Evolutionary conservation across 1,284 basidiomycete species (phyloP).

Genomic region (Pterula multifida): DNA sequence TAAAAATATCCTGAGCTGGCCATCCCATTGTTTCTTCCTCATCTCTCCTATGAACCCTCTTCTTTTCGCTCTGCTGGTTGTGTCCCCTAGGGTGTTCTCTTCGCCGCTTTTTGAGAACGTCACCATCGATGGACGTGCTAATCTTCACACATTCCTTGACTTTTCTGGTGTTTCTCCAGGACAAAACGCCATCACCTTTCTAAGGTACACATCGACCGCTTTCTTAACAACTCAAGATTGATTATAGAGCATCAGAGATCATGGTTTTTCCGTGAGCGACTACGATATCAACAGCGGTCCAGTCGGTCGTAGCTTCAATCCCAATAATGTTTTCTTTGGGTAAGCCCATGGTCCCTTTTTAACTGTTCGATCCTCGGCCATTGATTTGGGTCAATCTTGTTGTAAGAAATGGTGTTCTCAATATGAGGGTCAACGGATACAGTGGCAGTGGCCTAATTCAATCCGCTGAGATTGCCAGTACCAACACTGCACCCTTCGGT

Average conservation of each 20-base stretch:
- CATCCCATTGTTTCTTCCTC: neutral
- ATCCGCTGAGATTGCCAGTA: constrained; percentile 18
- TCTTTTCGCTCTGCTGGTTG: neutral
- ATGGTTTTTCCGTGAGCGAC: constrained; percentile 18
- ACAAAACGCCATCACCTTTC: constrained; percentile 14
- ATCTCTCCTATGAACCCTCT: neutral
- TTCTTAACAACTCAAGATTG: no score
- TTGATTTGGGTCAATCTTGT: no score
- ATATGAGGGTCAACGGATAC: constrained; percentile 21
- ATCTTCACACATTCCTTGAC: constrained; percentile 12
- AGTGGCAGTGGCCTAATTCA: constrained; percentile 16
- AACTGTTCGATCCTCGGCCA: no score
- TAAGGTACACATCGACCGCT: constrained; percentile 11
- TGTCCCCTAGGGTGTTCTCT: neutral
- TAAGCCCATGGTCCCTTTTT: no score
- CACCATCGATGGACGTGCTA: neutral
- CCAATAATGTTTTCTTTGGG: constrained; percentile 17
- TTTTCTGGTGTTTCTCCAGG: constrained; percentile 16
- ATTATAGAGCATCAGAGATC: constrained; percentile 12
- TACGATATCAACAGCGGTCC: constrained; percentile 13
- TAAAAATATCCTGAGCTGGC: no score
- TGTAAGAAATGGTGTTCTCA: constrained; percentile 16
- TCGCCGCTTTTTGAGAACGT: neutral
- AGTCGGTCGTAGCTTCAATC: constrained; percentile 16
- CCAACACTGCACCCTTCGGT: constrained; percentile 17